Evolutionary conservation across 768 basidiomycete genomes (phyloP).

Genomic region (Mycena leptocephala): DNA sequence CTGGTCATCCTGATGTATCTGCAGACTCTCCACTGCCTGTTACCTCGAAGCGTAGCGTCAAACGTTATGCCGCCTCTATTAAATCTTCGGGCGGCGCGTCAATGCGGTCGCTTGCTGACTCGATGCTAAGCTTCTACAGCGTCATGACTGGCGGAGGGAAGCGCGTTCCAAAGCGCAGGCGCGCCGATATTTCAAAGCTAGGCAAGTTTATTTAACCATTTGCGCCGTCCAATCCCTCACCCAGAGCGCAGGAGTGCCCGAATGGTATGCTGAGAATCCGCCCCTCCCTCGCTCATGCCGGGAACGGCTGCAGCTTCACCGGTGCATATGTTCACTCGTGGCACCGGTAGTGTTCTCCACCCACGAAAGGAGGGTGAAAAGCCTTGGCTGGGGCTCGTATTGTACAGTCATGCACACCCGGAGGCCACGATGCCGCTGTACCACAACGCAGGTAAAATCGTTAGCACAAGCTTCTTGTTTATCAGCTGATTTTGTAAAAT

Average conservation of each 20-base stretch:
- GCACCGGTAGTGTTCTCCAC: background rate
- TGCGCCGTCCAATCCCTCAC: background rate
- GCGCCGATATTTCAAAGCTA: slow-evolving; percentile 25
- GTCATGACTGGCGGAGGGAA: slow-evolving; percentile 24
- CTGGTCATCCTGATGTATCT: too few species aligned
- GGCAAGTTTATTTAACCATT: background rate
- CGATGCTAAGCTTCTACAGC: slow-evolving; percentile 30
- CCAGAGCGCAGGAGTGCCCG: slow-evolving; percentile 13
- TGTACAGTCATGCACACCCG: slow-evolving; percentile 34
- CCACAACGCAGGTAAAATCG: slow-evolving; percentile 24
- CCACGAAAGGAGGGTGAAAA: background rate
- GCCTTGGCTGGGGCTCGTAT: slow-evolving; percentile 29
- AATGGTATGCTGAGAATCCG: slow-evolving; percentile 26
- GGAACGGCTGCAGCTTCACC: slow-evolving; percentile 14
- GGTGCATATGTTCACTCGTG: slow-evolving; percentile 1
- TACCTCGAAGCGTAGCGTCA: slow-evolving; percentile 28
- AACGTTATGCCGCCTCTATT: slow-evolving; percentile 32
- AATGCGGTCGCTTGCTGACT: slow-evolving; percentile 31
- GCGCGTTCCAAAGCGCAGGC: slow-evolving; percentile 29
- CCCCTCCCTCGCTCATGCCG: slow-evolving; percentile 14
- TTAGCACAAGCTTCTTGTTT: too few species aligned
- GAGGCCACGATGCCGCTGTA: slow-evolving; percentile 23
- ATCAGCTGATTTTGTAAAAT: background rate
- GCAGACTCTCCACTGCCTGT: background rate
- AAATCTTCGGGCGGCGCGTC: slow-evolving; percentile 31